These are phyloP conservation scores for Polytrichum commune DNA, from an alignment of 225 moss, liverwort and hornwort species.

Conservation along the genomic window DNA sequence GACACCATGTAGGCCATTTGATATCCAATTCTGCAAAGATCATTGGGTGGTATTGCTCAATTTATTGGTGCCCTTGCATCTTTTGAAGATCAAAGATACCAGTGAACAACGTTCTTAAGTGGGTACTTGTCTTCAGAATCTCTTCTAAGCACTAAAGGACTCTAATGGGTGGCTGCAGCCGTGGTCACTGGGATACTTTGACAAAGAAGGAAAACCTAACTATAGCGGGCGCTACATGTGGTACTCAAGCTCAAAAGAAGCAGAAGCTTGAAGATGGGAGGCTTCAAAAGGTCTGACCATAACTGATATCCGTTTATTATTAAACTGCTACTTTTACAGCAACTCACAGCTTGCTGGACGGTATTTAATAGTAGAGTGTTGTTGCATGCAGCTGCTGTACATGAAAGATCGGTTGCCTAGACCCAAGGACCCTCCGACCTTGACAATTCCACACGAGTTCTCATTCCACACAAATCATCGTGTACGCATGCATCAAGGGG, in stretches of 20 bases:
- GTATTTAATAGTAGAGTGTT: neutral
- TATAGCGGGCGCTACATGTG: slow-evolving; percentile 18
- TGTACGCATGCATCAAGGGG: slow-evolving; percentile 22
- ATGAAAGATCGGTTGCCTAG: slow-evolving; percentile 43
- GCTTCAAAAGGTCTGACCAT: slow-evolving; percentile 55
- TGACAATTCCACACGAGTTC: slow-evolving; percentile 41
- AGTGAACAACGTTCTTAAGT: slow-evolving; percentile 4
- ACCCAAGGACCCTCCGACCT: slow-evolving; percentile 31
- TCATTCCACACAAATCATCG: slow-evolving; percentile 34
- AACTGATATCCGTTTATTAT: slow-evolving; percentile 1
- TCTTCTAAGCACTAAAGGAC: too few species aligned
- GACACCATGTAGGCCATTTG: too few species aligned
- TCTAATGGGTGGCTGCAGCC: slow-evolving; percentile 12
- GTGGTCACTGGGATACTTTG: slow-evolving; percentile 26
- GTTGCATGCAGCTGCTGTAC: slow-evolving; percentile 31
- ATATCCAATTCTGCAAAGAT: too few species aligned
- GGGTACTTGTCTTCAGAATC: too few species aligned
- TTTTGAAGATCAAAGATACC: slow-evolving; percentile 7
- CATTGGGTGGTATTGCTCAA: too few species aligned
- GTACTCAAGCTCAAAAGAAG: slow-evolving; percentile 70
- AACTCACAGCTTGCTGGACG: neutral
- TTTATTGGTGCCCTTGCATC: too few species aligned
- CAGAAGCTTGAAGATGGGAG: slow-evolving; percentile 80
- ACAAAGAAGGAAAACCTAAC: slow-evolving; percentile 17
- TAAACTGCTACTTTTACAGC: too few species aligned